These are phyloP conservation scores for Aquilaria malaccensis DNA, from an alignment of 345 rosid species.

Conservation along the genomic window DNA sequence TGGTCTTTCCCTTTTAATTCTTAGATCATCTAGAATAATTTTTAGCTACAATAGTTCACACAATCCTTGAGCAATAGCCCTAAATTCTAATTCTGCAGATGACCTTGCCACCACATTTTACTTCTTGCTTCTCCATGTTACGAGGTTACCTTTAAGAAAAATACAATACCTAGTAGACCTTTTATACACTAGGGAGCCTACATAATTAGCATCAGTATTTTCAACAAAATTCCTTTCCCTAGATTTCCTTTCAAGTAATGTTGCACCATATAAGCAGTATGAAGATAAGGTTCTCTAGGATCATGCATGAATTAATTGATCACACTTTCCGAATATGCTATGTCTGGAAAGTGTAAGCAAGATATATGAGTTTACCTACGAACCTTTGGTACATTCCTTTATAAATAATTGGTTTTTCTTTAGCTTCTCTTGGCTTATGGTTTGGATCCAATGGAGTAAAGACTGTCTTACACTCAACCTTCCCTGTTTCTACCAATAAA, in stretches of 20 bases:
- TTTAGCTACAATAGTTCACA: slow-evolving; percentile 3
- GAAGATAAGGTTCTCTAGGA: neutral
- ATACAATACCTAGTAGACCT: too few relatives aligned
- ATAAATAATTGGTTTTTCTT: neutral
- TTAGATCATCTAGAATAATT: neutral
- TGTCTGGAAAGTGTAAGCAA: neutral
- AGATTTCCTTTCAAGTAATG: slow-evolving; percentile 1
- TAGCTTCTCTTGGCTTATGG: neutral
- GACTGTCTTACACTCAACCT: neutral
- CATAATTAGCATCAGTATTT: neutral
- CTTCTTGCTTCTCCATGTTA: too few relatives aligned
- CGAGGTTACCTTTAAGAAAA: too few relatives aligned
- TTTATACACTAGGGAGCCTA: too few relatives aligned
- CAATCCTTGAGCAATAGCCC: slow-evolving; percentile 4
- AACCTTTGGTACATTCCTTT: slow-evolving; percentile 2
- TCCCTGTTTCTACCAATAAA: too few relatives aligned
- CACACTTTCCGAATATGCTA: neutral
- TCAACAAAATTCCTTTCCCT: neutral
- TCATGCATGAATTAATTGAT: slow-evolving; percentile 7
- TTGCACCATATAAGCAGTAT: too few relatives aligned
- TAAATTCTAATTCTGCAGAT: neutral
- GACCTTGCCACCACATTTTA: neutral
- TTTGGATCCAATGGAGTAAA: slow-evolving; percentile 5
- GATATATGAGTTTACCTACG: slow-evolving; percentile 3
- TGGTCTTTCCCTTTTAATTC: too few relatives aligned